Evolutionary conservation across 2,329 filamentous ascomycete species (phyloP), one percentile per base, ranked within the genome.

Genomic region (Pseudopyricularia cyperi): DNA sequence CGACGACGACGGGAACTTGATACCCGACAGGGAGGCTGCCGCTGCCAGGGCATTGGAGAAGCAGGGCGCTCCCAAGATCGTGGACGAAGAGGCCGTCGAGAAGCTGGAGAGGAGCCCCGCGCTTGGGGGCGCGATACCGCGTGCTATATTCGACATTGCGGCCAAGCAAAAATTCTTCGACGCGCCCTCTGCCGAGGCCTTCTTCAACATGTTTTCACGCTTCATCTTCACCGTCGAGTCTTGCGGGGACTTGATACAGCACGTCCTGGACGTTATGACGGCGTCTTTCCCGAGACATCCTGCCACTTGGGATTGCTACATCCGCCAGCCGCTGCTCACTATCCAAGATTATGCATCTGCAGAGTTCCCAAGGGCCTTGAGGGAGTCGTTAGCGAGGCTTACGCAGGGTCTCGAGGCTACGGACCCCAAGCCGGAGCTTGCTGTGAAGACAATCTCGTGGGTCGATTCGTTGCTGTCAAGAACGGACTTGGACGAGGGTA

Each of bases 71-170:
- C 56, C 60, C 69, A 75, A 62, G 63, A 75, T 63, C 39, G 71
- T 76, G 48, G 66, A 73, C 57, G 68, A 73, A 53, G 66, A 73
- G 52, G 67, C 69, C 1, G 65, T 68, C 4, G 62, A 68, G 57
- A 71, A 72, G 52, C 70, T 95, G 56, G 74, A 85, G 61, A 81
- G 80, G 53, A 91, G 89, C 48, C 89, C 91, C 4, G 89, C 89
- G 9, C 75, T 96, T 56, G 87, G 86, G 55, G 93, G 93, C n/a
- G 93, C 89, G 15, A 95, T 98, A 58, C 90, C 93, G 2, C 78
- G 89, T 52, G 89, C 91, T 37, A 87, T 98, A 48, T 96, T 95
- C 62, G 89, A 95, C 61, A 81, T 88, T 22, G 84, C 89, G 6
- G 82, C 82, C 70, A 88, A 85, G 65, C 83, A 95, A 60, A 78